These are phyloP conservation scores for Eutrema heterophyllum DNA, from an alignment of 345 rosid genomes.

Conservation along the genomic window DNA sequence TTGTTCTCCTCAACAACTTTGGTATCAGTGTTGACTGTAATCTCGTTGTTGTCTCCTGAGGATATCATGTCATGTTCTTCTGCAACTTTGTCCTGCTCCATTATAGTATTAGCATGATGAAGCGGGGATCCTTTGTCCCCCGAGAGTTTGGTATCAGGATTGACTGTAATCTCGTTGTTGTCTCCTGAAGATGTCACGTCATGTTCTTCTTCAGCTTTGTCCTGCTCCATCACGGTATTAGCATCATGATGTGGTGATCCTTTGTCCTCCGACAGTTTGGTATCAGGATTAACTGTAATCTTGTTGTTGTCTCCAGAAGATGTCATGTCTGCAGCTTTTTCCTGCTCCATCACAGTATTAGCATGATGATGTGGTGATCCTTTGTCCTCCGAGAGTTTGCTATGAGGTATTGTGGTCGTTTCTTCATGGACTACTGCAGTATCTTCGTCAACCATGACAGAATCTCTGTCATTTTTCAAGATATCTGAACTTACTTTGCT, in stretches of 20 bases:
- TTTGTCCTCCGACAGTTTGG: conserved; percentile 1
- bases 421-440: conserved; percentile 2
- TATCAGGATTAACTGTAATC: conserved; percentile 23
- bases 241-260: background rate
- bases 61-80: conserved; percentile 1
- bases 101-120: background rate
- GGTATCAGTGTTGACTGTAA: conserved; percentile 20
- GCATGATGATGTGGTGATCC: conserved; percentile 3
- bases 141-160: conserved; percentile 19
- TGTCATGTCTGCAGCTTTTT: conserved; percentile 8
- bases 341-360: conserved; percentile 11
- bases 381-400: conserved; percentile 5
- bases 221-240: conserved; percentile 10
- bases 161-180: conserved; percentile 11
- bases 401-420: conserved; percentile 16
- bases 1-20: conserved; percentile 20
- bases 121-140: background rate
- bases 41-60: conserved; percentile 15
- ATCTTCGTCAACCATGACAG: conserved; percentile 13
- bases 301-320: conserved; percentile 10
- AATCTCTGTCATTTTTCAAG: background rate
- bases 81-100: background rate
- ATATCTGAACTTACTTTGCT: conserved; percentile 10
- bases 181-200: conserved; percentile 11
- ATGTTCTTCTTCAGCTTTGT: conserved; percentile 12